A percentile compares a stretch with the other conserved stretches of the same genome.
Evolutionary conservation across 2,329 filamentous ascomycete genomes (phyloP).

Genomic region (Colletotrichum sojae): DNA sequence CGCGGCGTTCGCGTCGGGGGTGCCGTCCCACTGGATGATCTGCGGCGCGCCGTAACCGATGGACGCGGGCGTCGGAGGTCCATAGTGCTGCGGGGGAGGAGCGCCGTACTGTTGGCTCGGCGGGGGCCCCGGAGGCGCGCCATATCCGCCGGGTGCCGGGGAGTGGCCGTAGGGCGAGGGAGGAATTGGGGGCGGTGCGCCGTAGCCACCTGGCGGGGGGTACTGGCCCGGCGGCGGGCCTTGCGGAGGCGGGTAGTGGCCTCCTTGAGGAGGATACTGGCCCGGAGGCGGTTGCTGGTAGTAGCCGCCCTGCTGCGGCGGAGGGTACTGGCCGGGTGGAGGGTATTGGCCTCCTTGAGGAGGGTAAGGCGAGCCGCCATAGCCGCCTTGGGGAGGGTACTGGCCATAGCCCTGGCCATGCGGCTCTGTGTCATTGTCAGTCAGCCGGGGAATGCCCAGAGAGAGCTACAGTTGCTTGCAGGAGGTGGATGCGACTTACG

Average conservation of each 20-base stretch:
- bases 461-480: not conserved
- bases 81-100: constrained; percentile 53
- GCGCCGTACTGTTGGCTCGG: constrained; percentile 52
- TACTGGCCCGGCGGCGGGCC: constrained; percentile 54
- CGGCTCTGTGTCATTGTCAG: constrained; percentile 20
- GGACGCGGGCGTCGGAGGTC: constrained; percentile 70
- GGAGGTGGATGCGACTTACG: constrained; percentile 46
- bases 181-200: constrained; percentile 51
- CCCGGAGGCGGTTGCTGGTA: constrained; percentile 53
- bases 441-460: not conserved
- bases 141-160: constrained; percentile 46
- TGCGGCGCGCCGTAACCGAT: constrained; percentile 82
- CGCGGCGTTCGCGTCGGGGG: constrained; percentile 77
- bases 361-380: constrained; percentile 47
- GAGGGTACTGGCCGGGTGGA: constrained; percentile 56
- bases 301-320: constrained; percentile 53
- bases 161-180: constrained; percentile 48
- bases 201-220: constrained; percentile 55
- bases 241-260: constrained; percentile 51
- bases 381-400: constrained; percentile 49
- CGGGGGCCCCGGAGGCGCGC: constrained; percentile 42
- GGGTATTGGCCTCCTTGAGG: constrained; percentile 53
- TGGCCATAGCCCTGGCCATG: constrained; percentile 57
- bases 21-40: constrained; percentile 77
- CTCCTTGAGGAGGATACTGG: constrained; percentile 52